Percentiles rank a stretch among this genome's conserved stretches.
Evolutionary conservation across 495 filamentous ascomycete species (phyloP).

Genomic region (Xylaria venustula): DNA sequence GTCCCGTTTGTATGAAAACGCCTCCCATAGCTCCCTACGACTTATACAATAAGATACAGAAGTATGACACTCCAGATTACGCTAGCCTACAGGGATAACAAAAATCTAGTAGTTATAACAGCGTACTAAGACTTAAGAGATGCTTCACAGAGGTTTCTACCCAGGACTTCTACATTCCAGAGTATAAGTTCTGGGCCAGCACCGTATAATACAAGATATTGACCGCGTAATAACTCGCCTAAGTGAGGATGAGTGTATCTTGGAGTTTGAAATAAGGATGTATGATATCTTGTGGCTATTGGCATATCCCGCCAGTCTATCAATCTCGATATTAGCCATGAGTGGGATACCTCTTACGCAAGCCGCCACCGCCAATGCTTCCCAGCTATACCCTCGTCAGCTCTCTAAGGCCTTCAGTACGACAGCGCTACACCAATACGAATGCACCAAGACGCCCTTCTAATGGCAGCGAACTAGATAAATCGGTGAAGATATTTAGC

Average conservation of each 20-base stretch:
- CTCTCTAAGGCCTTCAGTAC: background rate
- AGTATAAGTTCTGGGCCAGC: too few relatives aligned
- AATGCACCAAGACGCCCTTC: background rate
- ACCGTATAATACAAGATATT: background rate
- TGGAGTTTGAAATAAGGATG: background rate
- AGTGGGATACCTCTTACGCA: background rate
- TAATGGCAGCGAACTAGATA: background rate
- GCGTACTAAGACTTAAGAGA: too few relatives aligned
- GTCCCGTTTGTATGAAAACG: background rate
- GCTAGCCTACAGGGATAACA: too few relatives aligned
- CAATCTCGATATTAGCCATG: background rate
- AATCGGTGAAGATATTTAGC: conserved; percentile 16
- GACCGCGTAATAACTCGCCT: background rate
- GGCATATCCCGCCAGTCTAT: background rate
- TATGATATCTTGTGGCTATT: background rate
- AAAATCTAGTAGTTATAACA: too few relatives aligned
- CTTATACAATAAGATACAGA: too few relatives aligned
- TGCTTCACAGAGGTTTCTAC: too few relatives aligned
- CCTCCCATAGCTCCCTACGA: too few relatives aligned
- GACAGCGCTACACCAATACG: background rate
- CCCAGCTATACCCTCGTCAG: background rate
- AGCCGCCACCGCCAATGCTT: background rate
- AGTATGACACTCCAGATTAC: too few relatives aligned
- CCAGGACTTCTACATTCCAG: too few relatives aligned
- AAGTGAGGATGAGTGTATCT: background rate